Base-by-base conservation (phyloP, 2,329 filamentous ascomycete species). In the Beauveria pseudobassiana region DNA sequence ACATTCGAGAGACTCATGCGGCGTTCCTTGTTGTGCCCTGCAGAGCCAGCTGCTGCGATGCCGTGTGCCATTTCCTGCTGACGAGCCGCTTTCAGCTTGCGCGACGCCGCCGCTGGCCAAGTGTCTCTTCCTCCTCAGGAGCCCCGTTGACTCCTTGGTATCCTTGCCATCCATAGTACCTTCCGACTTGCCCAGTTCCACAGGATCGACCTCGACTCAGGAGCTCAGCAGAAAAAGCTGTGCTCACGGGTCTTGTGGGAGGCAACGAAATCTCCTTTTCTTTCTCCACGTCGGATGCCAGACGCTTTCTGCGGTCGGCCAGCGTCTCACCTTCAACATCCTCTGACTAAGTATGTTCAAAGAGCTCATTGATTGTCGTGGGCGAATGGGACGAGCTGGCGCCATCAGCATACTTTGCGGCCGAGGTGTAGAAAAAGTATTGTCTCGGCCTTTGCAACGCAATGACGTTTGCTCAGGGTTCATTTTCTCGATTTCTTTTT, bases 401-500 rank as follows among this genome's bases (percentile, higher is more conserved):
- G 62, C 26, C 34, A 75, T 75, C 65, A 82, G 74, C 65, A 77
- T 74, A 67, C 76, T 82, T 75, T 75, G 53, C 76, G 77, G 56
- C 77, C 77, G 57, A 71, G 73, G 61, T 72, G 67, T 5, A 70
- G 71, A 7, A 76, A 71, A 0, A 75, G 76, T 74, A 20, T 82
- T 80, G 49, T 80, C 77, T 18, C 82, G 80, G 80, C 43, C 90
- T 90, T 49, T 87, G 82, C 7, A 97, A 80, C n/a, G n/a, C n/a
- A n/a, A n/a, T 90, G 86, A 3, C 93, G 87, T 45, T 82, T 82
- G 68, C 89, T 92, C 22, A 97, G 78, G 95, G 93, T 72, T 98
- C 95, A 61, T 92, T 95, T 69, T 99, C 72, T 99, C 95, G 66
- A 95, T 77, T 63, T 96, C 88, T 68, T 85, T 86, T 70, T 96